Conservation (phyloP, 495 filamentous ascomycete species). For the Tuber melanosporum region DNA sequence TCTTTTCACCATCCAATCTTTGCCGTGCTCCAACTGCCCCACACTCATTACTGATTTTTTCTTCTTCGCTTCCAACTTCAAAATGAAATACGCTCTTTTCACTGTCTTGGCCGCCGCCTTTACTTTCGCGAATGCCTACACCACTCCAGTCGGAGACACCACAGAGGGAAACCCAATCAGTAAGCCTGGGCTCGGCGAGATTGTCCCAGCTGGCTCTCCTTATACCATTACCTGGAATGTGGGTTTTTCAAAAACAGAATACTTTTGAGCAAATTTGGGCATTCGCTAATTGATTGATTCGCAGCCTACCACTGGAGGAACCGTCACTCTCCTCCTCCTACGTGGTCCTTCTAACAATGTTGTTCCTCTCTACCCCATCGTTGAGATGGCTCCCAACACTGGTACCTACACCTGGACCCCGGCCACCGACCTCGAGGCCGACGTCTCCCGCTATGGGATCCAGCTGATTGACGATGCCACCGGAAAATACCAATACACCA, state of each 20-base stretch:
- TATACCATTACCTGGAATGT: slow-evolving; percentile 58
- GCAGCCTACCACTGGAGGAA: slow-evolving; percentile 47
- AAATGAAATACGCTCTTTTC: slow-evolving; percentile 50
- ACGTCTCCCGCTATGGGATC: slow-evolving; percentile 55
- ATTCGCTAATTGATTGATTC: slow-evolving; percentile 8
- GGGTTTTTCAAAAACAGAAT: slow-evolving; percentile 3
- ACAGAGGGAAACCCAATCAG: slow-evolving; percentile 57
- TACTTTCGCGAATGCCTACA: slow-evolving; percentile 52
- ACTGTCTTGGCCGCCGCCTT: slow-evolving; percentile 47
- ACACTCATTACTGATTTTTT: slow-evolving; percentile 29
- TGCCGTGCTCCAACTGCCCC: slow-evolving; percentile 33
- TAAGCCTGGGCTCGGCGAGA: slow-evolving; percentile 49
- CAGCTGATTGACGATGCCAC: slow-evolving; percentile 58
- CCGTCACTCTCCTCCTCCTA: slow-evolving; percentile 58
- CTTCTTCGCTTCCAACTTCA: slow-evolving; percentile 26
- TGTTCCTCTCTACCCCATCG: slow-evolving; percentile 51
- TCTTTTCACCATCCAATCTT: slow-evolving; percentile 15
- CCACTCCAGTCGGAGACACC: slow-evolving; percentile 28
- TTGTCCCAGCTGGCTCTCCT: slow-evolving; percentile 52
- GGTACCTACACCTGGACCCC: slow-evolving; percentile 57
- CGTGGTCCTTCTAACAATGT: slow-evolving; percentile 56
- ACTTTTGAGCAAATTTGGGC: background rate
- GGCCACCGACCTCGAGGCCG: slow-evolving; percentile 46
- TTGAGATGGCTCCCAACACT: slow-evolving; percentile 52
- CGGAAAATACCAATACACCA: slow-evolving; percentile 62